phyloP scores from a whole-genome alignment of 164 flowering plant genomes.

The Stephania yunnanensis region DNA sequence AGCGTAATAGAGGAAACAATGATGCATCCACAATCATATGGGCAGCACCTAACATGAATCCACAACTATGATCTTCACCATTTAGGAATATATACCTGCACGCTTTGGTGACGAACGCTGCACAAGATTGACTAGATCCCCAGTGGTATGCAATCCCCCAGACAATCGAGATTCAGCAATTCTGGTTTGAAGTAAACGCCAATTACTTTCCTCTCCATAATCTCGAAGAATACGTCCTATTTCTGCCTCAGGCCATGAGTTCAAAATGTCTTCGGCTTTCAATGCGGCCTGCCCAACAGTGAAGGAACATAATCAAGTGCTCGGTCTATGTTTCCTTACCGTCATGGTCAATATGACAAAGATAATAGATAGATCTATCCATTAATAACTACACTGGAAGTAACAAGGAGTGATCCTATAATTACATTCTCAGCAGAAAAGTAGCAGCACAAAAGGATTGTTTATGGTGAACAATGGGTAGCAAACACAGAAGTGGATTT shows the following conservation, averaged over 20 bases:
- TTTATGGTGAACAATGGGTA: too few species aligned
- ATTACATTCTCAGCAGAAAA: too few species aligned
- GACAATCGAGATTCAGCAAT: constrained; percentile 62
- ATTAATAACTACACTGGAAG: too few species aligned
- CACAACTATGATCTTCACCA: not conserved
- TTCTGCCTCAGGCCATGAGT: constrained; percentile 89
- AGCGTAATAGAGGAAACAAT: not conserved
- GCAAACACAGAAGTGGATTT: too few species aligned
- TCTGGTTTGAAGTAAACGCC: constrained; percentile 65
- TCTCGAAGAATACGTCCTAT: constrained; percentile 77
- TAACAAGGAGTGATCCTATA: too few species aligned
- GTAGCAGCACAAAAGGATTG: too few species aligned
- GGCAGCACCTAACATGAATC: not conserved
- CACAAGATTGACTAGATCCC: constrained; percentile 61
- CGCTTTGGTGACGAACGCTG: constrained; percentile 30
- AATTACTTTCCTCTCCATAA: constrained; percentile 91
- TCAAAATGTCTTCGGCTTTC: constrained; percentile 83
- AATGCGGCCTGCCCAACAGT: constrained; percentile 57
- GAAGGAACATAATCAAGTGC: too few species aligned
- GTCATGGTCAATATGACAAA: too few species aligned
- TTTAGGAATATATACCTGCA: constrained; percentile 33
- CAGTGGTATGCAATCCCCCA: constrained; percentile 82
- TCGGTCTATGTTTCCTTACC: too few species aligned
- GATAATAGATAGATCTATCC: too few species aligned
- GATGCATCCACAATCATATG: not conserved